Conservation (phyloP, 805 yeast species). For the Barnettozyma vustinii region DNA sequence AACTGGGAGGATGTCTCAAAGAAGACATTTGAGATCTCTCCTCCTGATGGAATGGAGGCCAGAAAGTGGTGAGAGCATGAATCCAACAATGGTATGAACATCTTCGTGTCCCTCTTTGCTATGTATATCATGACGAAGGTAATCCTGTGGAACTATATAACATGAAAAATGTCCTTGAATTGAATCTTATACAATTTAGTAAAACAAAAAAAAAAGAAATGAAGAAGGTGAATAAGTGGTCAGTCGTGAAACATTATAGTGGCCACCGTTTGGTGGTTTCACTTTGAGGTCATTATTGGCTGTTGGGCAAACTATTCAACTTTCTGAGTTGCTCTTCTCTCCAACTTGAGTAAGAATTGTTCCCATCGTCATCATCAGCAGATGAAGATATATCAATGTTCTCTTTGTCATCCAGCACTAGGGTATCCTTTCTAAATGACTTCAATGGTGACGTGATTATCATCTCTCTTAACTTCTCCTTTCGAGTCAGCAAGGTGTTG, state of each 20-base stretch:
- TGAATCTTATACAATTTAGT: not conserved
- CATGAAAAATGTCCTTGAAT: not conserved
- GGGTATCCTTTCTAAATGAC: conserved; percentile 12
- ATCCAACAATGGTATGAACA: not conserved
- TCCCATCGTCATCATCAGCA: conserved; percentile 17
- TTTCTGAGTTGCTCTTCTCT: conserved; percentile 25
- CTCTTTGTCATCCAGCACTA: conserved; percentile 10
- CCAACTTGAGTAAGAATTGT: conserved; percentile 21
- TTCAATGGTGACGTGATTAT: conserved; percentile 25
- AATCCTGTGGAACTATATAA: not conserved
- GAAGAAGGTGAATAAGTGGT: too few relatives aligned
- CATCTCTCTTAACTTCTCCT: conserved; percentile 6
- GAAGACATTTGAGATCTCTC: conserved; percentile 38
- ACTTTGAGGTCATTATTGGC: not conserved
- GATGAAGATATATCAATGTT: conserved; percentile 9
- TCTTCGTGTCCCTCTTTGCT: not conserved
- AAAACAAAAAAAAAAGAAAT: not conserved
- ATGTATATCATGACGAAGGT: not conserved
- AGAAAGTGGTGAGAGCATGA: conserved; percentile 12
- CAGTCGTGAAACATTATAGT: not conserved
- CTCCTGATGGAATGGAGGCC: conserved; percentile 24
- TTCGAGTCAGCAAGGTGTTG: conserved; percentile 9
- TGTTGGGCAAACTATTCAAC: conserved; percentile 13
- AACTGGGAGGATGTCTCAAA: conserved; percentile 85
- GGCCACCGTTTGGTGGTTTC: not conserved